phyloP scores from a whole-genome alignment of 176 grass and related monocot species.

The Hyparrhenia diplandra region DNA sequence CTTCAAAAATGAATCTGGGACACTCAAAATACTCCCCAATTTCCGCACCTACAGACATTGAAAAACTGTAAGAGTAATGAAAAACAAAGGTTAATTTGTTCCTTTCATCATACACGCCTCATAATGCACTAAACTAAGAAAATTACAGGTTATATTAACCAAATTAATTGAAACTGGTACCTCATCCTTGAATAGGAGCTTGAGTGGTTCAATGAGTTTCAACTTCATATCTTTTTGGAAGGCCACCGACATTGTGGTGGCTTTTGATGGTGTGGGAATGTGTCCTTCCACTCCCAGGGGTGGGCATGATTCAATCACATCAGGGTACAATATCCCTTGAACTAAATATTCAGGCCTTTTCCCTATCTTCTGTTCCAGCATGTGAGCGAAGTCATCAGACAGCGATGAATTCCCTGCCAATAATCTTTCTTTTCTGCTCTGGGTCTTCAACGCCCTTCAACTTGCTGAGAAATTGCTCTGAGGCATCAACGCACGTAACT shows the following conservation, averaged over 20 bases:
- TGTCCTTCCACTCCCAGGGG: slow-evolving; percentile 68
- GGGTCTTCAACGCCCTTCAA: slow-evolving; percentile 74
- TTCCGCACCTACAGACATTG: slow-evolving; percentile 58
- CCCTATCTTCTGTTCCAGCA: slow-evolving; percentile 55
- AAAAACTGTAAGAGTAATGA: neutral
- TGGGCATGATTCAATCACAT: slow-evolving; percentile 90
- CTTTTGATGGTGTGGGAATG: slow-evolving; percentile 94
- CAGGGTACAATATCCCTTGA: slow-evolving; percentile 89
- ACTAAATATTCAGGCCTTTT: slow-evolving; percentile 65
- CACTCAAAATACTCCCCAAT: slow-evolving; percentile 74
- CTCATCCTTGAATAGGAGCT: slow-evolving; percentile 90
- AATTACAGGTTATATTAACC: neutral
- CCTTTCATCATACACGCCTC: neutral
- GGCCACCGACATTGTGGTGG: slow-evolving; percentile 93
- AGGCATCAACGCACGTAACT: slow-evolving; percentile 73
- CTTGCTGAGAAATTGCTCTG: slow-evolving; percentile 74
- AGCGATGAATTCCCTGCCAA: slow-evolving; percentile 74
- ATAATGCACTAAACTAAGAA: neutral
- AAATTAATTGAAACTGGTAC: slow-evolving; percentile 17
- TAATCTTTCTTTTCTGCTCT: slow-evolving; percentile 86
- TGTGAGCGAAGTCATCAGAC: slow-evolving; percentile 81
- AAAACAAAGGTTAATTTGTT: neutral
- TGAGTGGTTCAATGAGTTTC: slow-evolving; percentile 86
- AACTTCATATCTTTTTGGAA: slow-evolving; percentile 80
- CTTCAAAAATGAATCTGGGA: slow-evolving; percentile 87